Percentiles rank a stretch among this genome's conserved stretches.
Evolutionary conservation across 164 flowering plant genomes (phyloP).

Genomic region (Amborella trichopoda): DNA sequence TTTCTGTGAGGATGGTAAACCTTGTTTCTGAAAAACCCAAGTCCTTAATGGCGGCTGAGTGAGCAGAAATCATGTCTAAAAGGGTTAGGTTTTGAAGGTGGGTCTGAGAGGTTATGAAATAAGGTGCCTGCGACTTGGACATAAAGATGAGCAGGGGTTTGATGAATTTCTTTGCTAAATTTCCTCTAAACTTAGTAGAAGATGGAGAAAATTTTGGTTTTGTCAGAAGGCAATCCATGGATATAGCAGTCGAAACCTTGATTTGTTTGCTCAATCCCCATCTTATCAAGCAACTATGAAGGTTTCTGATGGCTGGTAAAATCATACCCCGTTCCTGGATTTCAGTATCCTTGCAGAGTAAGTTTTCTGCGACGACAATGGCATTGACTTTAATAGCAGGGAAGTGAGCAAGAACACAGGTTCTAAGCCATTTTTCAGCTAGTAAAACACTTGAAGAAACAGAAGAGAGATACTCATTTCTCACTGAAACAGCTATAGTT

Average conservation of each 20-base stretch:
- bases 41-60: slow-evolving; percentile 23
- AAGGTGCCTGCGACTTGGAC: slow-evolving; percentile 34
- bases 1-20: slow-evolving; percentile 14
- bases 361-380: slow-evolving; percentile 45
- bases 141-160: slow-evolving; percentile 44
- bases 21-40: slow-evolving; percentile 30
- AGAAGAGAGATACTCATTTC: slow-evolving; percentile 22
- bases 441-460: slow-evolving; percentile 45
- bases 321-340: slow-evolving; percentile 24
- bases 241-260: slow-evolving; percentile 45
- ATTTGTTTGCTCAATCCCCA: slow-evolving; percentile 70
- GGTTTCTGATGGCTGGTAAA: slow-evolving; percentile 44
- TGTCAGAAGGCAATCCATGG: slow-evolving; percentile 23
- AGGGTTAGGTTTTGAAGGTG: slow-evolving; percentile 12
- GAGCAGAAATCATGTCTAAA: slow-evolving; percentile 18
- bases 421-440: slow-evolving; percentile 69
- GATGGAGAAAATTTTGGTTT: neutral
- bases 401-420: slow-evolving; percentile 40
- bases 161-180: slow-evolving; percentile 17
- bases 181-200: slow-evolving; percentile 14
- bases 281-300: slow-evolving; percentile 46
- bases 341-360: slow-evolving; percentile 30
- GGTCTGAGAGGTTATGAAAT: slow-evolving; percentile 26
- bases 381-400: slow-evolving; percentile 47
- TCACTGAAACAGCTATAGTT: slow-evolving; percentile 37